Evolutionary conservation across 768 basidiomycete genomes (phyloP), one percentile per base, ranked within the genome.

Genomic region (Wakefieldia striispora): DNA sequence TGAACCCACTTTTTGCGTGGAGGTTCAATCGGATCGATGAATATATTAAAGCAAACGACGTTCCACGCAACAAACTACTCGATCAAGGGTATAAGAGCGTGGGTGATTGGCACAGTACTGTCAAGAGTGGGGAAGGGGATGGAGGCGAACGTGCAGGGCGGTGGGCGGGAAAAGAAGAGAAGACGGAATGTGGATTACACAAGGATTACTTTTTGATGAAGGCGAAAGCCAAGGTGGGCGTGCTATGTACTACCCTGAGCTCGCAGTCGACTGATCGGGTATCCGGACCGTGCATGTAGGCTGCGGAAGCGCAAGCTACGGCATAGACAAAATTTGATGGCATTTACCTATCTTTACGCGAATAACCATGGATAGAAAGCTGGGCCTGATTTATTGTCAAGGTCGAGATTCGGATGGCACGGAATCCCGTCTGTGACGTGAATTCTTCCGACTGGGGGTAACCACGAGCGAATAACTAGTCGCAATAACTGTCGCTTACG

Each of bases 41-140:
- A 67, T 95, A 97, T 67, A 77, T 95, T 54, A 81, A 81, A 37
- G 75, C 80, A 51, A 82, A 97, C 70, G 71, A 81, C 39, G 94
- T 97, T 1, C 95, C 95, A 3, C 81, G 83, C 53, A 98, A 99
- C 73, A 82, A 79, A 52, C 77, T 99, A 5, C 79, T 99, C 35
- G 83, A 82, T 51, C 83, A 92, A 64, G 97, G 97, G 3, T 99
- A 98, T 74, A 87, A 85, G 59, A 93, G 91, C 63, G 83, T 99
- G 54, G 97, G 97, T 4, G 97, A 99, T 70, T 95, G 95, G 90
- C 97, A 99, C 71, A 95, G 91, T 54, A 99, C 97, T 0, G 69
- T 67, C n/a, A 76, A 68, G 58, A 84, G 83, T 52, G 84, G 80
- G 0, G 74, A 72, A 9, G 80, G 87, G 36, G 91, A 91, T 51